Conservation (phyloP, 352 stramenopile species). For the Phytophthora pistaciae region DNA sequence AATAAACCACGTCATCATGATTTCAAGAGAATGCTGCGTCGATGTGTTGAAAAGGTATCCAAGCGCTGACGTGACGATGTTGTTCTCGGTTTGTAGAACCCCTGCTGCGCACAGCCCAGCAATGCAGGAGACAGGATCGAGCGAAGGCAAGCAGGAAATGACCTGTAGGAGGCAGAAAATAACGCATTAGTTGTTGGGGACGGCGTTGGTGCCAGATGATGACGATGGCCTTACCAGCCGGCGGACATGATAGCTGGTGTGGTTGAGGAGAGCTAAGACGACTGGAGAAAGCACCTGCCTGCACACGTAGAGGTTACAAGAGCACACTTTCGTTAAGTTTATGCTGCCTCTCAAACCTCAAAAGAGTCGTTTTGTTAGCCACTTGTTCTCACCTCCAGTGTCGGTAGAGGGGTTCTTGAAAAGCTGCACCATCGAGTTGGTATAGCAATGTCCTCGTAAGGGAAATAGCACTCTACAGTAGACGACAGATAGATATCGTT, state of each 20-base stretch:
- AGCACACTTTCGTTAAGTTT: conserved; percentile 5
- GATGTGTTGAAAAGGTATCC: conserved; percentile 36
- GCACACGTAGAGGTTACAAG: conserved; percentile 6
- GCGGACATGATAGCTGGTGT: conserved; percentile 22
- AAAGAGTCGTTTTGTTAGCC: neutral
- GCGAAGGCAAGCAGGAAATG: conserved; percentile 39
- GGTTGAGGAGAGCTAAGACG: conserved; percentile 24
- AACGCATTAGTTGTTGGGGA: neutral
- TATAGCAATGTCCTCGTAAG: conserved; percentile 43
- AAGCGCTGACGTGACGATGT: conserved; percentile 16
- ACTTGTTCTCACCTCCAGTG: conserved; percentile 39
- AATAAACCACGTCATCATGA: conserved; percentile 36
- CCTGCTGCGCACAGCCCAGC: conserved; percentile 14
- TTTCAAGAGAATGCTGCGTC: conserved; percentile 24
- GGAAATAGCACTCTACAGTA: conserved; percentile 28
- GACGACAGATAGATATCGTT: conserved; percentile 1
- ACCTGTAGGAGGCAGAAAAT: conserved; percentile 17
- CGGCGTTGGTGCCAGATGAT: neutral
- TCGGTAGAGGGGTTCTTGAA: conserved; percentile 24
- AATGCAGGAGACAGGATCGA: conserved; percentile 33
- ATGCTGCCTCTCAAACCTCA: neutral
- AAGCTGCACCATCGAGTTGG: conserved; percentile 23
- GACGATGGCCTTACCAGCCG: conserved; percentile 21
- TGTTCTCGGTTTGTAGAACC: conserved; percentile 3
- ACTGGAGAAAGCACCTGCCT: conserved; percentile 39